Percentiles rank a stretch among this genome's conserved stretches.
phyloP scores from a whole-genome alignment of 768 basidiomycete genomes.

The Hygrophoropsis aurantiaca region DNA sequence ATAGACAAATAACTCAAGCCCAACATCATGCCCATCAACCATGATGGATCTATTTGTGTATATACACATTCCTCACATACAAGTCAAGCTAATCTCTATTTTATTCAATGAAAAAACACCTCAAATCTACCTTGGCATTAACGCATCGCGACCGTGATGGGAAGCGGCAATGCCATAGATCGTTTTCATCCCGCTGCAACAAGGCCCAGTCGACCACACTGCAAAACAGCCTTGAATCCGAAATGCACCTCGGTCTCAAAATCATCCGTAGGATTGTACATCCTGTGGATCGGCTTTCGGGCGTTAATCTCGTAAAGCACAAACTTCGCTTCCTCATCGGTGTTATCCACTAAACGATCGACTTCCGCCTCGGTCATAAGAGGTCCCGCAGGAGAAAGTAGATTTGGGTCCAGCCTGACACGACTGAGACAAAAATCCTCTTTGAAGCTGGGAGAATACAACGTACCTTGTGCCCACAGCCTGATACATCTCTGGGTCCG shows the following conservation, averaged over 20 bases:
- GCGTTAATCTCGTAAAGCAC: slow-evolving; percentile 13
- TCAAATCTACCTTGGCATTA: no score
- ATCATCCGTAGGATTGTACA: slow-evolving; percentile 12
- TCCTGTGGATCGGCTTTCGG: slow-evolving; percentile 13
- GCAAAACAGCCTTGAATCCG: slow-evolving; percentile 8
- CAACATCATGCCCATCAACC: no score
- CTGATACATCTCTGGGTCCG: slow-evolving; percentile 12
- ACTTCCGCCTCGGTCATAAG: slow-evolving; percentile 9
- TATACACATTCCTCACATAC: no score
- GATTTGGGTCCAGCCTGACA: slow-evolving; percentile 4
- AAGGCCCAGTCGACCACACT: slow-evolving; percentile 3
- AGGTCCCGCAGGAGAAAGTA: slow-evolving; percentile 13
- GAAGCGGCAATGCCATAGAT: no score
- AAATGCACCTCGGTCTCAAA: slow-evolving; percentile 12
- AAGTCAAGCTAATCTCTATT: no score
- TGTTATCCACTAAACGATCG: slow-evolving; percentile 12
- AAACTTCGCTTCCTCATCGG: slow-evolving; percentile 12
- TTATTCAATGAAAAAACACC: no score
- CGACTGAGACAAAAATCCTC: no score
- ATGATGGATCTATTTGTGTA: no score
- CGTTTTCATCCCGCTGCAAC: no score
- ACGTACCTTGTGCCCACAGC: slow-evolving; percentile 9
- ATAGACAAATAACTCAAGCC: no score
- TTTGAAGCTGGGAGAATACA: no score
- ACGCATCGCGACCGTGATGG: no score